Conservation (phyloP, 306 rosid species). For the Canavalia gladiata region DNA sequence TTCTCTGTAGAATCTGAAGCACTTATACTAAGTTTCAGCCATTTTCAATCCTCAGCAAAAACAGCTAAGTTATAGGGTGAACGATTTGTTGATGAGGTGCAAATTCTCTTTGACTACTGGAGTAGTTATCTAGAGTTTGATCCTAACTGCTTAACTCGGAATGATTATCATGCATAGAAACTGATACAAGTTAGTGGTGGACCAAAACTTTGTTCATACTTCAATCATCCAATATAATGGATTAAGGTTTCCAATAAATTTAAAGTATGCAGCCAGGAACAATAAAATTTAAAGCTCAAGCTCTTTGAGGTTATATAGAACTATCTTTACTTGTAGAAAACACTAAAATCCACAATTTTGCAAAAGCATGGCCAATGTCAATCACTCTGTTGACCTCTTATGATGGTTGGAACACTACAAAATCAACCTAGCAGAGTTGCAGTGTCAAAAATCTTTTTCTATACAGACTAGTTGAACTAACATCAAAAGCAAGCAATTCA, state of each 20-base stretch:
- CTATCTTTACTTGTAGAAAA: conserved; percentile 8
- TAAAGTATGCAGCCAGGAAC: neutral
- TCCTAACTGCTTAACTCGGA: neutral
- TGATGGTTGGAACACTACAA: neutral
- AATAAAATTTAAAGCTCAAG: conserved; percentile 13
- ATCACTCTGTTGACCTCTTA: neutral
- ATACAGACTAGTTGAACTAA: conserved; percentile 4
- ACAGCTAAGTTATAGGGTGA: conserved; percentile 12
- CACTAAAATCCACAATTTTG: neutral
- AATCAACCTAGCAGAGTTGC: conserved; percentile 1
- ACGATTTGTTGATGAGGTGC: conserved; percentile 3
- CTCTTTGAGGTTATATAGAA: neutral
- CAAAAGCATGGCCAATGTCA: neutral
- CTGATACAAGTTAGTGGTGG: neutral
- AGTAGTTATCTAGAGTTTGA: conserved; percentile 21
- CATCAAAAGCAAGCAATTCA: conserved; percentile 13
- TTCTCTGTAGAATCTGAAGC: conserved; percentile 1
- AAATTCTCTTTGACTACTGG: conserved; percentile 16
- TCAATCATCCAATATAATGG: neutral
- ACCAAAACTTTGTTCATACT: neutral
- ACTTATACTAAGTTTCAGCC: conserved; percentile 15
- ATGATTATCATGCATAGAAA: neutral
- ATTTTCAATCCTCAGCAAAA: conserved; percentile 4
- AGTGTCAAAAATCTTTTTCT: neutral
- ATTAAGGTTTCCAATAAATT: neutral